These are phyloP conservation scores for Carnegiea gigantea DNA, from an alignment of 179 eudicot species.

Conservation along the genomic window DNA sequence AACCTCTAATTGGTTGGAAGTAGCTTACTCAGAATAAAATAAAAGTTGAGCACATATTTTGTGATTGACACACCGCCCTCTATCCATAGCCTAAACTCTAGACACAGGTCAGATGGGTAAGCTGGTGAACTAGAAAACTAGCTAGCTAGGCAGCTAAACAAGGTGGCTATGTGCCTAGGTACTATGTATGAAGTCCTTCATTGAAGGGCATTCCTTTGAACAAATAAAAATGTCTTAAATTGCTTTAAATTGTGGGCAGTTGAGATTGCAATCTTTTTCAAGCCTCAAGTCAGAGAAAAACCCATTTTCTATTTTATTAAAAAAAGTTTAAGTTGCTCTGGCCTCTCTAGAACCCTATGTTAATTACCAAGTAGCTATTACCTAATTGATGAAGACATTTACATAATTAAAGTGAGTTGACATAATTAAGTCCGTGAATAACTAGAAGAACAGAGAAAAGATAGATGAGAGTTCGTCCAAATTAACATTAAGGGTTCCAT, in stretches of 20 bases:
- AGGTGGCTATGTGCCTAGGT: too few species aligned
- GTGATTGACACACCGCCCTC: too few species aligned
- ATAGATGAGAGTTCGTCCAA: background rate
- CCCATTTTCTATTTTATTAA: background rate
- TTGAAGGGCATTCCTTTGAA: background rate
- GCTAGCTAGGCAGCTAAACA: too few species aligned
- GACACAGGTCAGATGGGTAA: too few species aligned
- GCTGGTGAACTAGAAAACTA: too few species aligned
- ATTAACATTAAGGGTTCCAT: background rate
- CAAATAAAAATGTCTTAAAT: background rate
- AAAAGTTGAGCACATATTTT: too few species aligned
- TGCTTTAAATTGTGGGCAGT: background rate
- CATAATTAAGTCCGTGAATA: background rate
- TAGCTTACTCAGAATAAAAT: too few species aligned
- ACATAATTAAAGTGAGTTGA: background rate
- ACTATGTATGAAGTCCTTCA: too few species aligned
- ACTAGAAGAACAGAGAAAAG: background rate
- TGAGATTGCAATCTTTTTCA: background rate
- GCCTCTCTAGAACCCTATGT: background rate
- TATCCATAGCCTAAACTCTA: too few species aligned
- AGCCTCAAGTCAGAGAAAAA: background rate
- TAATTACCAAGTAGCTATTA: background rate
- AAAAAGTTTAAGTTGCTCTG: too few species aligned
- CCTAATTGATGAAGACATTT: background rate
- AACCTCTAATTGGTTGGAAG: too few species aligned